phyloP scores from a whole-genome alignment of 148 eudicot genomes.

The Heliosperma pusillum region DNA sequence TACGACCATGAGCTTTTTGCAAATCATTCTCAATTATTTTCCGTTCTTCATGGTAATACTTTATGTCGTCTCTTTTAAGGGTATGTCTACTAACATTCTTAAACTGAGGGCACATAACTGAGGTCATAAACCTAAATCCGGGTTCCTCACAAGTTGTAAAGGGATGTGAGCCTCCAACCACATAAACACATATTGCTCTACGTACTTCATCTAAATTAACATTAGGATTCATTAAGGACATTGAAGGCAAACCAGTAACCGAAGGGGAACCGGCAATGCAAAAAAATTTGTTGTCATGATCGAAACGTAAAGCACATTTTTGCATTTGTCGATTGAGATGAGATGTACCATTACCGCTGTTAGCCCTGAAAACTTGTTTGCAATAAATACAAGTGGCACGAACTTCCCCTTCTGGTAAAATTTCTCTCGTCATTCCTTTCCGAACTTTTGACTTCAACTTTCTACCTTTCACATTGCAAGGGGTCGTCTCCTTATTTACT shows the following conservation, averaged over 20 bases:
- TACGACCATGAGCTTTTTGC: slow-evolving; percentile 6
- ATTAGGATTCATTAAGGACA: background rate
- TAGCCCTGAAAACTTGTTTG: background rate
- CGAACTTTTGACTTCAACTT: background rate
- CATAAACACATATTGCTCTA: slow-evolving; percentile 9
- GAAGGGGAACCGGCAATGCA: background rate
- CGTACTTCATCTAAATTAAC: background rate
- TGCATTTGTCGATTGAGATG: background rate
- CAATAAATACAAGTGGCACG: background rate
- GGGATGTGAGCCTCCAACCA: background rate
- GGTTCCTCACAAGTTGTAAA: background rate
- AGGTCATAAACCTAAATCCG: background rate
- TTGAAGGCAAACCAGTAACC: background rate
- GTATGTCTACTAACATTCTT: background rate
- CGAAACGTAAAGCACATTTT: background rate
- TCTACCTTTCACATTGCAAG: background rate
- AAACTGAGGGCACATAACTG: background rate
- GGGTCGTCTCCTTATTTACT: background rate
- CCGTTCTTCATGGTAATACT: background rate
- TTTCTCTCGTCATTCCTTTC: background rate
- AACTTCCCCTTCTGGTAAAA: background rate
- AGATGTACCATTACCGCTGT: background rate
- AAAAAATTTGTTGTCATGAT: background rate
- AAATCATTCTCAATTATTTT: background rate
- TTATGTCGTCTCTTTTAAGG: background rate